Percentiles rank a stretch among this genome's conserved stretches.
These are phyloP conservation scores for Pichia cactophila DNA, from an alignment of 1,139 yeast genomes.

Conservation along the genomic window DNA sequence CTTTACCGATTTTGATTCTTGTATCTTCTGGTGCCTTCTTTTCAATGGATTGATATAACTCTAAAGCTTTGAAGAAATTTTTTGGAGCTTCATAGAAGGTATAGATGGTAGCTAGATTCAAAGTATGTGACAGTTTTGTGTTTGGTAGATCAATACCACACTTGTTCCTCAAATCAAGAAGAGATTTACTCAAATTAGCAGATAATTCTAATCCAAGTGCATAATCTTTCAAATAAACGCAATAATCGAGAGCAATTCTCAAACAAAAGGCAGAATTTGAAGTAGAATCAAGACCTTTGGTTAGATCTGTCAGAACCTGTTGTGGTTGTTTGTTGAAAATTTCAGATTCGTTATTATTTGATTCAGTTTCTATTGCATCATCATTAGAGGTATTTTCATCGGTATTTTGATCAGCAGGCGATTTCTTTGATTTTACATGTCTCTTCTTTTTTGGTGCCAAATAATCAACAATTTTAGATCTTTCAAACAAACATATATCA, in stretches of 20 bases:
- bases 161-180: constrained; percentile 42
- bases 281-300: constrained; percentile 44
- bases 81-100: constrained; percentile 88
- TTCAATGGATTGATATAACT: constrained; percentile 60
- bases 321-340: constrained; percentile 25
- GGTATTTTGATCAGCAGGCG: constrained; percentile 1
- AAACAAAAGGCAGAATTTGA: constrained; percentile 52
- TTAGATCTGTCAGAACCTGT: constrained; percentile 46
- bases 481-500: constrained; percentile 55
- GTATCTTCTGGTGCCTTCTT: constrained; percentile 37
- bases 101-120: constrained; percentile 67
- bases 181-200: constrained; percentile 49
- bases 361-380: neutral
- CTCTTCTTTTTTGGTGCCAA: constrained; percentile 16
- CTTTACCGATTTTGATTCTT: constrained; percentile 74
- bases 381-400: constrained; percentile 3
- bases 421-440: constrained; percentile 1
- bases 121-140: constrained; percentile 52
- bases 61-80: constrained; percentile 67
- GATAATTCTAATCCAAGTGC: constrained; percentile 54
- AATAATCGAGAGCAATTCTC: constrained; percentile 58
- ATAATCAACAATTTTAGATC: constrained; percentile 24
- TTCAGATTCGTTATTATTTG: neutral
- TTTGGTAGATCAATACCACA: constrained; percentile 42
- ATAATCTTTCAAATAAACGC: constrained; percentile 56